Evolutionary conservation across 176 grass and related monocot genomes (phyloP), one percentile per base, ranked within the genome.

Genomic region (Avena sativa): DNA sequence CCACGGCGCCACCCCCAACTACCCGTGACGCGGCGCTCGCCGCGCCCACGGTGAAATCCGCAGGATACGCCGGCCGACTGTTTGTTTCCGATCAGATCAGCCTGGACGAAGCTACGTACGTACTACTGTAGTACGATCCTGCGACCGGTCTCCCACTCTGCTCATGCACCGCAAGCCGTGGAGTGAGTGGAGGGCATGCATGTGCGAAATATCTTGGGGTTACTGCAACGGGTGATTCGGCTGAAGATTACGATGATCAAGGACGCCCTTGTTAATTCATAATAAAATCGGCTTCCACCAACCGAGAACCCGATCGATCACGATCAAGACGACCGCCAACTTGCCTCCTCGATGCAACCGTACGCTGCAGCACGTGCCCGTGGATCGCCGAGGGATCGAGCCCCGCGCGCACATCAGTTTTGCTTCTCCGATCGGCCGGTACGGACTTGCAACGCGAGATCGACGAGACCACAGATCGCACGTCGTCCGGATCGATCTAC

Each of bases 331-430:
- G 58, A 65, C 62, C 23, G 10, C 70, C 43, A 48, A 74, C 43
- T 68, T 68, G 55, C 17, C 0, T 19, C 21, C 46, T 74, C 71
- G 44, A 72, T 68, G 15, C 68, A 46, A 6, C 78, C n/a, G 25
- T 69, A 68, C 77, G 68, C 25, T 53, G 15, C 16, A n/a, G 76
- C 76, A 85, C 76, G 77, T 75, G 82, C 21, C 51, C 0, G 65
- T n/a, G 15, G 21, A 61, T 61, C 12, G 49, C 48, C 79, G 4
- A 75, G 86, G 23, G 11, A n/a, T 25, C 59, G 59, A 62, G n/a
- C 73, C 14, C 25, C 25, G 63, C 34, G 4, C 62, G 4, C 62
- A 8, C 46, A 8, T 47, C 46, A 47, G 46, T 46, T 7, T 16
- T 2, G 47, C 47, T 49, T 49, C 47, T 49, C 36, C 3, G 44